phyloP scores from a whole-genome alignment of 768 basidiomycete species.

The Boletus pseudo-olivaceus region DNA sequence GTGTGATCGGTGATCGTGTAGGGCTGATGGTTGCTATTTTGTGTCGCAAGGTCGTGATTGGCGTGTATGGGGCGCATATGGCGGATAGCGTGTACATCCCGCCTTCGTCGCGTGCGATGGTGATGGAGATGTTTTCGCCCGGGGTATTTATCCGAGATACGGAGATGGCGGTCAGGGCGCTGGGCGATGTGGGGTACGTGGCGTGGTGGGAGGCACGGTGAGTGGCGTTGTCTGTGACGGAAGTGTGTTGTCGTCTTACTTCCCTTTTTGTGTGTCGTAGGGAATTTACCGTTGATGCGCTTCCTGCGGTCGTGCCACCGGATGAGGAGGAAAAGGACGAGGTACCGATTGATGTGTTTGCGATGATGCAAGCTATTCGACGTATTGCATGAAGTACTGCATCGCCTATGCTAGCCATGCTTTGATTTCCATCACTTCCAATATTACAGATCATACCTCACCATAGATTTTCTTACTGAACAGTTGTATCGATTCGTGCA shows the following conservation, averaged over 20 bases:
- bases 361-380: not conserved
- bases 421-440: not conserved
- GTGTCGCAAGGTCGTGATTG: conserved; percentile 50
- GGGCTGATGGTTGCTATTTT: not conserved
- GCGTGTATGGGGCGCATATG: conserved; percentile 57
- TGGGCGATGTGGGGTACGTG: conserved; percentile 50
- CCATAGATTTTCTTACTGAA: not conserved
- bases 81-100: conserved; percentile 72
- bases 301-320: conserved; percentile 26
- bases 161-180: conserved; percentile 50
- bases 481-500: not conserved
- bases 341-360: not conserved
- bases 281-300: conserved; percentile 30
- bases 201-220: conserved; percentile 51
- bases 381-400: not conserved
- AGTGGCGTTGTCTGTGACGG: conserved; percentile 5
- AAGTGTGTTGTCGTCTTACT: not conserved
- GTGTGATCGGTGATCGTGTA: not conserved
- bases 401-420: not conserved
- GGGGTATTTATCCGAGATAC: conserved; percentile 63
- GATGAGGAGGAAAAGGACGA: not conserved
- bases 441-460: not conserved
- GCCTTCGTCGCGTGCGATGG: conserved; percentile 51
- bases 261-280: conserved; percentile 21
- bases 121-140: conserved; percentile 76